Evolutionary conservation across 2,329 filamentous ascomycete genomes (phyloP), one percentile per base, ranked within the genome.

Genomic region (Talaromyces pinophilus): DNA sequence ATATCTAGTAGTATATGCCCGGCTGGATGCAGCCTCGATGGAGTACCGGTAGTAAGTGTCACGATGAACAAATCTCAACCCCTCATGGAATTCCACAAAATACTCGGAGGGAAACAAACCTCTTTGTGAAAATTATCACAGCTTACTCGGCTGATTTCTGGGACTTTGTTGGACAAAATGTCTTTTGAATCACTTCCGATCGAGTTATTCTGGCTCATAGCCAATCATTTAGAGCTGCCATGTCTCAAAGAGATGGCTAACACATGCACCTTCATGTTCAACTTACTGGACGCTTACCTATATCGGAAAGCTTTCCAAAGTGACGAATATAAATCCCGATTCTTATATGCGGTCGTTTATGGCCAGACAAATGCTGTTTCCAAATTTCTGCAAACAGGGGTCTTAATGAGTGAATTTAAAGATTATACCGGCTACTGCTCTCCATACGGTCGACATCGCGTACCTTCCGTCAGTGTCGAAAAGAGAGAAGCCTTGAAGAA

Each of bases 361-460:
- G 10, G 52, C 10, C 38, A 46, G 46, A 22, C 50, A 1, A 48
- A 38, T 48, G 52, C 54, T 25, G 40, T 48, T 48, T 64, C 52
- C 28, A 64, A 64, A 25, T 59, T 64, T 40, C 40, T 59, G 13
- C 48, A 59, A 35, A 40, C 52, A n/a, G 62, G 40, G 17, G 62
- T 64, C 28, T 59, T 25, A 15, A 48, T 59, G 40, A n/a, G 10
- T 25, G 30, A 25, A 48, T 64, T 59, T 38, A 11, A 46, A 38
- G 30, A 48, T 42, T 46, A 40, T 46, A 57, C 22, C 17, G 19
- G 11, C 2, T 3, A 44, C 28, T 7, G 15, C 40, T 17, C 5
- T 35, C 19, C 15, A 19, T 28, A 30, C 17, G 13, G 13, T 17
- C 6, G 7, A 7, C 42, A 30, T 44, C 3, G 25, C 25, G 2